Conservation (phyloP, 768 basidiomycete genomes). For the Mycena polygramma region DNA sequence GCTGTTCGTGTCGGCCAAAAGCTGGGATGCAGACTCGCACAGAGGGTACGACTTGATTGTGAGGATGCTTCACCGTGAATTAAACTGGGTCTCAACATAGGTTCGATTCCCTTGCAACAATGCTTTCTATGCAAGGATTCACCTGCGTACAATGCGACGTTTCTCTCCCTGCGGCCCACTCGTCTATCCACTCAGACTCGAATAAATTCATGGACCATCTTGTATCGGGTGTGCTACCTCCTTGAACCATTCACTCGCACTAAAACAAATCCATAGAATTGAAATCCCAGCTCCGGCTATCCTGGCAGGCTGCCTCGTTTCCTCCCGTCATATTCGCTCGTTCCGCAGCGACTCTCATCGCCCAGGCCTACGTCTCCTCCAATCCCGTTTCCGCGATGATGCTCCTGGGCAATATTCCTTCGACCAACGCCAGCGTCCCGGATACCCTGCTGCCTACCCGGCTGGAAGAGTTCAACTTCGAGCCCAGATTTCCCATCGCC, state of each 20-base stretch:
- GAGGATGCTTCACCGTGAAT: too few relatives aligned
- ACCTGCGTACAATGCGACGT: constrained; percentile 62
- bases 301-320: constrained; percentile 57
- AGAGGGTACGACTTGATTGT: constrained; percentile 47
- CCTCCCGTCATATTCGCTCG: constrained; percentile 71
- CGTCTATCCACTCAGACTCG: constrained; percentile 39
- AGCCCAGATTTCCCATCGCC: constrained; percentile 72
- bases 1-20: constrained; percentile 63
- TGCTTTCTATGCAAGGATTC: constrained; percentile 63
- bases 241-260: neutral
- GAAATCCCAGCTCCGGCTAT: constrained; percentile 54
- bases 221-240: constrained; percentile 51
- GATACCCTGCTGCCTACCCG: constrained; percentile 48
- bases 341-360: constrained; percentile 64
- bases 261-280: constrained; percentile 50
- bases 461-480: constrained; percentile 69
- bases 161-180: constrained; percentile 38
- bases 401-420: constrained; percentile 67
- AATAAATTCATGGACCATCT: constrained; percentile 53
- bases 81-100: constrained; percentile 31
- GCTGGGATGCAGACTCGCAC: constrained; percentile 57
- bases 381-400: constrained; percentile 73
- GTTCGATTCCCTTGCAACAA: constrained; percentile 50
- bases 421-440: constrained; percentile 53
- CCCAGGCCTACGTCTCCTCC: constrained; percentile 78